Evolutionary conservation across 2,329 filamentous ascomycete species (phyloP), one percentile per base, ranked within the genome.

Genomic region (Nemania sp.): DNA sequence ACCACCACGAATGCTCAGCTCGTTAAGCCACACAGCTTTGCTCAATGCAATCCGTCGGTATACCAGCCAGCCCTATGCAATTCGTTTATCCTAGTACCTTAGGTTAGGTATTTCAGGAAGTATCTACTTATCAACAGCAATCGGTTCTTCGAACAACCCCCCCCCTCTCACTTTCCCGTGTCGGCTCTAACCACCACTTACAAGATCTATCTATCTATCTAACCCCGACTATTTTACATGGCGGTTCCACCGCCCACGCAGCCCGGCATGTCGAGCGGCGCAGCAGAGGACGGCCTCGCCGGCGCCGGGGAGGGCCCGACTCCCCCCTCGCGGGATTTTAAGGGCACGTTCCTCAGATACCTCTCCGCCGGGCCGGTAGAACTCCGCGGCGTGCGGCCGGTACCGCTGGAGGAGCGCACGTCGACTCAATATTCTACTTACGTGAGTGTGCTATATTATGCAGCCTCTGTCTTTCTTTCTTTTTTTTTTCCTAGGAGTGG

Each of bases 321-420:
- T 20, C 35, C 29, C 25, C 35, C 29, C 25, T 21, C 53, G 18
- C 25, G 21, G 12, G 13, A 40, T 11, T 49, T 43, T 3, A 52
- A 11, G 13, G n/a, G 3, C 35, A 37, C 10, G 11, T 10, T 52
- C 15, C 29, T 60, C 15, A 54, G 15, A 46, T 52, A 45, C 43
- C 32, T 60, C 15, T 54, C 40, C 12, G 34, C 34, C 2, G 40
- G 58, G 6, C 46, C 46, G 3, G 62, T 72, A 12, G 71, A 73
- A 54, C 63, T 68, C 20, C 67, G 70, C 42, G 71, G 71, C 46
- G 69, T 73, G 11, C 54, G 69, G 55, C 71, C 71, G 3, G 66
- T 73, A 32, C 65, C 70, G 5, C 53, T 71, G 45, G 69, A 71
- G 63, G 68, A 73, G 35, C 63, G 71, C 9, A 72, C 68, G 0